Percentiles rank a stretch among this genome's conserved stretches.
These are phyloP conservation scores for Pythium folliculosum DNA, from an alignment of 352 stramenopile species.

Conservation along the genomic window DNA sequence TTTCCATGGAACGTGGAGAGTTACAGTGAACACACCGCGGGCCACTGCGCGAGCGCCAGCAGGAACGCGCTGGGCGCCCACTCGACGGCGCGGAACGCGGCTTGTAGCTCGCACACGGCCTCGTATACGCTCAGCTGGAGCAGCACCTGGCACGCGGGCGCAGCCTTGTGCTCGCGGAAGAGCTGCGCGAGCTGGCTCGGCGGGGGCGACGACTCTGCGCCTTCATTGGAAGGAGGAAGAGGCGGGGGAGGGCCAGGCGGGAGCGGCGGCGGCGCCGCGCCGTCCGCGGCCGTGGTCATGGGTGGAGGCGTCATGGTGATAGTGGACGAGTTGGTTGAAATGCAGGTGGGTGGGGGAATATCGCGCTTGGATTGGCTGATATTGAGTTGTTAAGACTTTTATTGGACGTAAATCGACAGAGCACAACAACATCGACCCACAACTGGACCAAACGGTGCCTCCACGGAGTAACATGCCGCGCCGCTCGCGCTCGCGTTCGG, in stretches of 20 bases:
- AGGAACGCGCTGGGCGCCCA: conserved; percentile 25
- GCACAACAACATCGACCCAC: too few species aligned
- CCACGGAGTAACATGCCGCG: conserved; percentile 2
- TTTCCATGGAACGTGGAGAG: background rate
- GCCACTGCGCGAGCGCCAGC: conserved; percentile 24
- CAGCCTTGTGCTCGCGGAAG: conserved; percentile 18
- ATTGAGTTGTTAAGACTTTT: too few species aligned
- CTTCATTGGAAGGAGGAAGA: background rate
- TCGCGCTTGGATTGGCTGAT: background rate
- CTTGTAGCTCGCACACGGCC: background rate
- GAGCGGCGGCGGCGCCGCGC: background rate
- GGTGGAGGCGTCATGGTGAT: background rate
- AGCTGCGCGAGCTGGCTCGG: conserved; percentile 12
- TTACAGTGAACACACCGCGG: conserved; percentile 8
- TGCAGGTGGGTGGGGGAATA: background rate
- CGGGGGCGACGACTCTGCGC: too few species aligned
- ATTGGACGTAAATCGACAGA: too few species aligned
- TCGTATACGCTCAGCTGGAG: background rate
- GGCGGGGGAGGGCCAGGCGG: background rate
- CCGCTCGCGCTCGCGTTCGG: background rate
- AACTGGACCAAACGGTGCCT: background rate
- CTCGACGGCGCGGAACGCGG: conserved; percentile 13
- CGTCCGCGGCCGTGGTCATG: background rate
- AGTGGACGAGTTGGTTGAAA: background rate
- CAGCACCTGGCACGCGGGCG: conserved; percentile 19